Percentiles rank a stretch among this genome's conserved stretches.
Conservation (phyloP, 306 rosid genomes). For the Purshia tridentata region DNA sequence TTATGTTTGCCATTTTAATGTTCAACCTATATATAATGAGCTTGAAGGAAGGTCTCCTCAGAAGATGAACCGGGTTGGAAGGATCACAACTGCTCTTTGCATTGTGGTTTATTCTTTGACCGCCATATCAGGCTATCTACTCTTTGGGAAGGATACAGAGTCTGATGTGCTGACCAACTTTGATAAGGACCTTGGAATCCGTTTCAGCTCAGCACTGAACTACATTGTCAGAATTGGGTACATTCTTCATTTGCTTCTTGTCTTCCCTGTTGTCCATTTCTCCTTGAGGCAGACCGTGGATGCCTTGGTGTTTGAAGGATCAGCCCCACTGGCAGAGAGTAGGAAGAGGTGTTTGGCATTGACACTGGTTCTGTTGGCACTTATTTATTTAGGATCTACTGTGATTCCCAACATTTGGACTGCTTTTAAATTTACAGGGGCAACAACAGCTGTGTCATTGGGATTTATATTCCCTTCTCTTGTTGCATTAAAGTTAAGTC, state of each 20-base stretch:
- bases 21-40: constrained; percentile 87
- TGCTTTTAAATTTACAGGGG: constrained; percentile 94
- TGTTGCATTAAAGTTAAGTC: constrained; percentile 62
- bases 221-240: constrained; percentile 82
- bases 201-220: constrained; percentile 68
- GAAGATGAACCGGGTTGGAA: constrained; percentile 87
- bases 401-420: constrained; percentile 95
- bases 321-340: constrained; percentile 75
- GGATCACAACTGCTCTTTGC: constrained; percentile 78
- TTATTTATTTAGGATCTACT: constrained; percentile 84
- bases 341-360: constrained; percentile 69
- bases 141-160: constrained; percentile 82
- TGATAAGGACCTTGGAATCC: constrained; percentile 76
- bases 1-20: constrained; percentile 81
- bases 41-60: constrained; percentile 73
- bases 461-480: constrained; percentile 88
- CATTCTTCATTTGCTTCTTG: constrained; percentile 90
- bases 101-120: constrained; percentile 71
- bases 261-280: constrained; percentile 93
- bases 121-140: constrained; percentile 73
- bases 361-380: constrained; percentile 66
- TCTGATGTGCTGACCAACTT: constrained; percentile 85
- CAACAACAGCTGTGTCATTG: constrained; percentile 84
- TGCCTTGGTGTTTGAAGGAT: constrained; percentile 63
- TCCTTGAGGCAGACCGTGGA: constrained; percentile 81